Percentiles rank a stretch among this genome's conserved stretches.
Conservation (phyloP, 108 stramenopile genomes). For the Cyclostephanos tholiformis region DNA sequence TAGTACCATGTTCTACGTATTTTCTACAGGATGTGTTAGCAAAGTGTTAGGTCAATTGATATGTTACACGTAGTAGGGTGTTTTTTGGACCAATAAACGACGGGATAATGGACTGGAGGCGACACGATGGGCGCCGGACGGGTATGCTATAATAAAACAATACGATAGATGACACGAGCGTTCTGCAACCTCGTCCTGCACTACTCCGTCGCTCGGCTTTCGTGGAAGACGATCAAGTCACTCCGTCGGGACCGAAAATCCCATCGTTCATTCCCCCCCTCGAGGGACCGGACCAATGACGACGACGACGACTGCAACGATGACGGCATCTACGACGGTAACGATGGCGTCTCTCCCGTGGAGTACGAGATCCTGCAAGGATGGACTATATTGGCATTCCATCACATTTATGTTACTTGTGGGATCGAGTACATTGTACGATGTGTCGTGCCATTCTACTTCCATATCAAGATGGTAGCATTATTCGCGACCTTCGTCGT, state of each 20-base stretch:
- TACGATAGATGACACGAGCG: conserved; percentile 52
- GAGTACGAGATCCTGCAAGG: conserved; percentile 55
- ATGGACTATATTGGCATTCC: conserved; percentile 54
- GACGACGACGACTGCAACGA: background rate
- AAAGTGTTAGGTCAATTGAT: too few species aligned
- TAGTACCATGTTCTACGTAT: too few species aligned
- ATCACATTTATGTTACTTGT: conserved; percentile 31
- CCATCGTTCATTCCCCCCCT: background rate
- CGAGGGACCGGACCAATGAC: conserved; percentile 4
- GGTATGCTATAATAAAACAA: too few species aligned
- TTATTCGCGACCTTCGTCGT: conserved; percentile 48
- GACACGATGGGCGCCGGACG: too few species aligned
- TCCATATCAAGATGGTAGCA: conserved; percentile 47
- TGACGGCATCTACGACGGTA: conserved; percentile 8
- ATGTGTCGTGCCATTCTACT: conserved; percentile 55
- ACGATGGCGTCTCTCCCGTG: conserved; percentile 16
- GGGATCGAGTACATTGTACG: conserved; percentile 39
- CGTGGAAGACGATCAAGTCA: conserved; percentile 55
- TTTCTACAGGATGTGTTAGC: too few species aligned
- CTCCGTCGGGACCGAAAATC: conserved; percentile 26
- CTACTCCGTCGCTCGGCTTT: conserved; percentile 47
- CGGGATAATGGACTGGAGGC: too few species aligned
- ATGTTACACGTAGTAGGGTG: too few species aligned
- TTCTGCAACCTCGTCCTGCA: conserved; percentile 45
- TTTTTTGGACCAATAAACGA: too few species aligned